Evolutionary conservation across 2,329 filamentous ascomycete genomes (phyloP).

Genomic region (Colletotrichum brevisporum): DNA sequence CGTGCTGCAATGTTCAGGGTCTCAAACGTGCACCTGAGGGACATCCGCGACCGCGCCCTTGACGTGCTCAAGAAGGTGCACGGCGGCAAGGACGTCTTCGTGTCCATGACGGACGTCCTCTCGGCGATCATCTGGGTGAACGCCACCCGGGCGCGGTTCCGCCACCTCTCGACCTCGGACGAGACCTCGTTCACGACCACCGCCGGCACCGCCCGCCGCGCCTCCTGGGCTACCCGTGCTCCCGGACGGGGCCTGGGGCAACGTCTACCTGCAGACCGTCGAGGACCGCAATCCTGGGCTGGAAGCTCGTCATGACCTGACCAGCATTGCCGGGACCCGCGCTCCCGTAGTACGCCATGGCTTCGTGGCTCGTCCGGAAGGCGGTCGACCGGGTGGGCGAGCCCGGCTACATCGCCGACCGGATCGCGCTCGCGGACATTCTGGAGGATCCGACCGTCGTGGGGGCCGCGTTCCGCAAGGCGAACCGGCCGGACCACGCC

Average conservation of each 20-base stretch:
- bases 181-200: conserved; percentile 19
- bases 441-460: conserved; percentile 18
- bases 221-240: too few species aligned
- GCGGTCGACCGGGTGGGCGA: conserved; percentile 5
- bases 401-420: conserved; percentile 13
- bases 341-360: too few species aligned
- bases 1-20: neutral
- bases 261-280: conserved; percentile 30
- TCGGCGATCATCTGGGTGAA: conserved; percentile 31
- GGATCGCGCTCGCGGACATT: conserved; percentile 21
- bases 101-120: conserved; percentile 18
- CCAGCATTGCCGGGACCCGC: too few species aligned
- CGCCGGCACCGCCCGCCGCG: conserved; percentile 12
- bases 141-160: conserved; percentile 13
- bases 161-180: conserved; percentile 6
- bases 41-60: neutral
- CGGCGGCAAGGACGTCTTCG: neutral
- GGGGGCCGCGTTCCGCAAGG: conserved; percentile 12
- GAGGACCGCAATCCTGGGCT: too few species aligned
- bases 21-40: neutral
- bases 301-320: too few species aligned
- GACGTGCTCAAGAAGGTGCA: neutral
- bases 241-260: conserved; percentile 10
- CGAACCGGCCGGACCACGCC: conserved; percentile 13
- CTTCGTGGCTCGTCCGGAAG: conserved; percentile 22